Evolutionary conservation across 768 basidiomycete species (phyloP), one percentile per base, ranked within the genome.

Genomic region (Mycena vulgaris): DNA sequence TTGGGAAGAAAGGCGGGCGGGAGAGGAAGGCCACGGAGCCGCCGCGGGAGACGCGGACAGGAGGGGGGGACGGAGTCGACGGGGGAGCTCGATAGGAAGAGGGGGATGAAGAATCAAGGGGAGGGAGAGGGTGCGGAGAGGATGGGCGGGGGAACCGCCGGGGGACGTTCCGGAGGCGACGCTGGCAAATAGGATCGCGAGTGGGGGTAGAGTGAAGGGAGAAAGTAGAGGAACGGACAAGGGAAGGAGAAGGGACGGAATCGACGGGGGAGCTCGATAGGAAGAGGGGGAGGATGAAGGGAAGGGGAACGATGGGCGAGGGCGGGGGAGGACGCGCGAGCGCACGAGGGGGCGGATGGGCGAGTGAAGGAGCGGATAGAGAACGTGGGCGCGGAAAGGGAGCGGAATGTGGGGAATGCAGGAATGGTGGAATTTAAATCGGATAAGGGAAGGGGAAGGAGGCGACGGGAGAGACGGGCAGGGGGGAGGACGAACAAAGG

Each of bases 301-400:
- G 25, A 13, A 14, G n/a, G 48, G 48, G 28, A 30, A 49, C 2
- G 48, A 49, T 1, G 33, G 30, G 17, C 35, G 17, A 6, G 19
- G 45, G 53, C 33, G 37, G 17, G n/a, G 51, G 7, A 39, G 52
- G 33, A 64, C 19, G 68, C 27, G 30, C 16, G 48, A 49, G 17
- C 30, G 56, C 42, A 68, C n/a, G n/a, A n/a, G n/a, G n/a, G 62
- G 33, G 40, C 42, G 10, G 31, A 76, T n/a, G 39, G 19, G 67
- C 73, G 47, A 45, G 3, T 51, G 25, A 13, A 21, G 35, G 56
- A 40, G 39, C 14, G n/a, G n/a, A n/a, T n/a, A n/a, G n/a, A n/a
- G n/a, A n/a, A n/a, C n/a, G n/a, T n/a, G n/a, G n/a, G n/a, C n/a
- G n/a, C n/a, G n/a, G n/a, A n/a, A n/a, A n/a, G n/a, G n/a, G n/a